Percentiles rank a stretch among this genome's conserved stretches.
phyloP scores from a whole-genome alignment of 352 stramenopile genomes.

The Peronospora destructor region DNA sequence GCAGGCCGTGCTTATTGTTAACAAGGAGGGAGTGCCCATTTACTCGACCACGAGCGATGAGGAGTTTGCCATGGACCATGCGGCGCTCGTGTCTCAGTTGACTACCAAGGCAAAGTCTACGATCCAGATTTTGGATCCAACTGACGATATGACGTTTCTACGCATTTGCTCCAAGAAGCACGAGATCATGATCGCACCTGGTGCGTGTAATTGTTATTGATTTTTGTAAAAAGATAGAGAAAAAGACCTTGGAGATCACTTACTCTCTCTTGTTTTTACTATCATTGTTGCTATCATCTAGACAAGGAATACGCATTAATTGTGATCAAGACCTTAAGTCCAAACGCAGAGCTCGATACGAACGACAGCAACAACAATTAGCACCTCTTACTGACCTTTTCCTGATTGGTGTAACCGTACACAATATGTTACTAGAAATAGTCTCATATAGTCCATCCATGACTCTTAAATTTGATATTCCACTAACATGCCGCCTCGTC shows the following conservation, averaged over 20 bases:
- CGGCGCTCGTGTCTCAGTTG: slow-evolving; percentile 82
- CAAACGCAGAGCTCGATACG: slow-evolving; percentile 35
- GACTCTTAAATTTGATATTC: too few species aligned
- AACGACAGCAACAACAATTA: slow-evolving; percentile 16
- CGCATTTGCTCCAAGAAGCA: slow-evolving; percentile 90
- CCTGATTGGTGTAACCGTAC: not conserved
- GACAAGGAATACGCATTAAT: slow-evolving; percentile 93
- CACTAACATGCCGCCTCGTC: slow-evolving; percentile 30
- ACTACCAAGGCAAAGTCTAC: slow-evolving; percentile 87
- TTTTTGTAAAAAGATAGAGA: too few species aligned
- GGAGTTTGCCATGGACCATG: slow-evolving; percentile 83
- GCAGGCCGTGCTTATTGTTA: slow-evolving; percentile 90
- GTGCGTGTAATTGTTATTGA: slow-evolving; percentile 13
- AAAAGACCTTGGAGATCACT: too few species aligned
- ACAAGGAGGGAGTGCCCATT: slow-evolving; percentile 89
- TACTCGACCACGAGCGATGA: slow-evolving; percentile 88
- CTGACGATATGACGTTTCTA: slow-evolving; percentile 91
- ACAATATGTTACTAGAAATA: not conserved
- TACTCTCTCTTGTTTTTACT: not conserved
- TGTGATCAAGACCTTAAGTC: slow-evolving; percentile 88
- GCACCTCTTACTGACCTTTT: not conserved
- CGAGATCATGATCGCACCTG: slow-evolving; percentile 90
- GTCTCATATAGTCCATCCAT: too few species aligned
- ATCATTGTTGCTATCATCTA: slow-evolving; percentile 7
- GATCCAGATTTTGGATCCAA: slow-evolving; percentile 87